Evolutionary conservation across 2,329 filamentous ascomycete genomes (phyloP).

Genomic region (Pestalotiopsis sp.): DNA sequence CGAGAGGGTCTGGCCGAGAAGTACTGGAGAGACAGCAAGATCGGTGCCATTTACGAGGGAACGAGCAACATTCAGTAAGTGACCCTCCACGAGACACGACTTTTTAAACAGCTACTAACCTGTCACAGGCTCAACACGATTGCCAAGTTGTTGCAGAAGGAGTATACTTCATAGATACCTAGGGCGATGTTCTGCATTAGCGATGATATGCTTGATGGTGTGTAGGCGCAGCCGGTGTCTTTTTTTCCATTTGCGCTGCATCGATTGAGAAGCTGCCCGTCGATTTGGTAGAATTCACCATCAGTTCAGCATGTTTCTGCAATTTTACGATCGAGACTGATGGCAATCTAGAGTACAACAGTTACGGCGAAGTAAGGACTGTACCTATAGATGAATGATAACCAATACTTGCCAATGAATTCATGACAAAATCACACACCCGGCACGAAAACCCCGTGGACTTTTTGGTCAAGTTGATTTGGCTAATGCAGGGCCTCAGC

Average conservation of each 20-base stretch:
- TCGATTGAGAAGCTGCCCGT: not conserved
- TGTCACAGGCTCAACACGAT: conserved; percentile 60
- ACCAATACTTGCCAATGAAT: no score
- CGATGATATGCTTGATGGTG: not conserved
- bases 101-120: conserved; percentile 23
- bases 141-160: conserved; percentile 63
- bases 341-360: no score
- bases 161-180: conserved; percentile 48
- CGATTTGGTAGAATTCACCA: not conserved
- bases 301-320: not conserved
- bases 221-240: not conserved
- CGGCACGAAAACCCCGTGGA: no score
- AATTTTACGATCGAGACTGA: no score
- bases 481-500: no score
- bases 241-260: not conserved
- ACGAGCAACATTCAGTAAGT: conserved; percentile 75
- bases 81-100: not conserved
- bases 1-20: conserved; percentile 96
- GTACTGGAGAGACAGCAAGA: conserved; percentile 97
- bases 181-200: not conserved
- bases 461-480: no score
- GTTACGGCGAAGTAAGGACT: no score
- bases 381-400: no score
- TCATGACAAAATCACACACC: no score
- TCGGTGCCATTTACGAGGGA: conserved; percentile 96